Evolutionary conservation across 129 eudicot genomes (phyloP), one percentile per base, ranked within the genome.

Genomic region (Saposhnikovia divaricata): DNA sequence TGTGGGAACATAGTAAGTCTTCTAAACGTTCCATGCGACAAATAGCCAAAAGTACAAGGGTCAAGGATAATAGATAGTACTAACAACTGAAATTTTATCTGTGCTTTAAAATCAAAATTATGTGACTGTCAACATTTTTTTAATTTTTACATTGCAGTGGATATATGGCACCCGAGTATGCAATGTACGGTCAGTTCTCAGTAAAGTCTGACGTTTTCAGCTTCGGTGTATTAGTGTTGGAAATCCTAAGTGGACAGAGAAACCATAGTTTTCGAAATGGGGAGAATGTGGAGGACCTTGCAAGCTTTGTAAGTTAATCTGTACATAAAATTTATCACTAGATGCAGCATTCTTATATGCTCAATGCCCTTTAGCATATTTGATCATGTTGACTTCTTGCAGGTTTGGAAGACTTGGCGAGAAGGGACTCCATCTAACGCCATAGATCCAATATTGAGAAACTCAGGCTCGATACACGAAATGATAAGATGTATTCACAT

Each of bases 321-420:
- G 11, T 23, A 8, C 65, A 59, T 23, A 23, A 5, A 59, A 23
- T 23, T 59, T 23, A 59, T 23, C 31, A 9, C 31, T 23, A 59
- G 0, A 59, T 51, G 66, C 66, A 9, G n/a, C 31, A 8, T 59
- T 8, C 5, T n/a, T 23, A 19, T 0, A 55, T 55, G n/a, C 28
- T 46, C 0, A 46, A 46, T 11, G 4, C 50, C 12, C 12, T 46
- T 11, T 6, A 34, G 15, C 50, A 55, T 6, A 55, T 19, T 19
- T 55, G 27, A 55, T 55, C 63, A 16, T 55, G 63, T 55, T 21
- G 11, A 55, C 21, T 21, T 55, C 48, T 77, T 39, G 13, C 76
- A 82, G 85, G 82, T 42, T 46, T 82, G 78, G 81, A 82, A 71
- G 57, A 31, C 38, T 14, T 82, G 82, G 85, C 44, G 50, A 23